These are phyloP conservation scores for Coix lacrymajobi DNA, from an alignment of 176 grass and related monocot genomes.

Conservation along the genomic window DNA sequence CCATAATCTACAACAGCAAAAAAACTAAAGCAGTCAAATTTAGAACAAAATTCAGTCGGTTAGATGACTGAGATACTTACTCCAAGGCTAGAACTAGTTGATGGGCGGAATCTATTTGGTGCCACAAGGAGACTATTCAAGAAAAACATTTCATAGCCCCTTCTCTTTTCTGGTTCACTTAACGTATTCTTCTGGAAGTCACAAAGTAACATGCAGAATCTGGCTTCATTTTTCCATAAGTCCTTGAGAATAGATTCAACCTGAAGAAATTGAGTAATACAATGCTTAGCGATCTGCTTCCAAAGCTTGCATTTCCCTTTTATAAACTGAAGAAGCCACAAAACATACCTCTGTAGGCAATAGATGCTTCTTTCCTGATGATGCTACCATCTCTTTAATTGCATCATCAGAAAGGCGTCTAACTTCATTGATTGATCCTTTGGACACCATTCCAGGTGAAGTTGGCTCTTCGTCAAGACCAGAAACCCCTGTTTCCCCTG, in stretches of 20 bases:
- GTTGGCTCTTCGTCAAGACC: slow-evolving; percentile 45
- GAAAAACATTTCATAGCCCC: slow-evolving; percentile 81
- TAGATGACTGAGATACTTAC: slow-evolving; percentile 42
- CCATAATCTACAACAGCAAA: slow-evolving; percentile 55
- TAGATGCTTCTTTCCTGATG: slow-evolving; percentile 60
- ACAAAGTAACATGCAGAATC: slow-evolving; percentile 64
- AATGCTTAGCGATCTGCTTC: background rate
- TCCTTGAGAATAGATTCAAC: slow-evolving; percentile 70
- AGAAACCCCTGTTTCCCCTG: slow-evolving; percentile 43
- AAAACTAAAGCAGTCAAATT: slow-evolving; percentile 2
- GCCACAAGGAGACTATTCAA: slow-evolving; percentile 75
- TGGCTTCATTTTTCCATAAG: slow-evolving; percentile 78
- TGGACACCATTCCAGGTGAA: slow-evolving; percentile 11
- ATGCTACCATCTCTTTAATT: slow-evolving; percentile 49
- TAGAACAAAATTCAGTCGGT: slow-evolving; percentile 8
- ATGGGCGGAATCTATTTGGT: slow-evolving; percentile 82
- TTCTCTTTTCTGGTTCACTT: slow-evolving; percentile 45
- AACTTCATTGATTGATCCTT: slow-evolving; percentile 25
- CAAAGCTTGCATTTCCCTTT: slow-evolving; percentile 5
- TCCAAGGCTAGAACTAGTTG: slow-evolving; percentile 47
- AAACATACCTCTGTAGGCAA: slow-evolving; percentile 62
- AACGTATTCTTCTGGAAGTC: slow-evolving; percentile 69
- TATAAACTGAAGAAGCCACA: slow-evolving; percentile 6
- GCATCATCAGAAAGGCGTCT: slow-evolving; percentile 40
- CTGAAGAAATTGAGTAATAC: slow-evolving; percentile 39